Evolutionary conservation across 1,284 basidiomycete species (phyloP).

Genomic region (Melanopsichium pennsylvanicum): DNA sequence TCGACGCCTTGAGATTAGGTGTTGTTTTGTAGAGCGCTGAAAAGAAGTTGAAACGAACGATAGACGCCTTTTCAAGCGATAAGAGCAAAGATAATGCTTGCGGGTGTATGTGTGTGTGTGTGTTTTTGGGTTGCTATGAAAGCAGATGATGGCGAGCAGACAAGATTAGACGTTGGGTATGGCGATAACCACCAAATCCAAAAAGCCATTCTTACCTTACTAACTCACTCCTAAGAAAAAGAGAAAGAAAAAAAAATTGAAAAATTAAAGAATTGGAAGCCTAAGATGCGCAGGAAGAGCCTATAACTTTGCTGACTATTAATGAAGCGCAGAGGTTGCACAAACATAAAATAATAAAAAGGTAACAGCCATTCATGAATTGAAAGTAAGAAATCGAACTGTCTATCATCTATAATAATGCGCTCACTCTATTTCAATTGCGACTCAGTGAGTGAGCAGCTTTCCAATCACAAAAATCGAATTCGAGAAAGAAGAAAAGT

Average conservation of each 20-base stretch:
- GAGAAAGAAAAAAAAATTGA: constrained; percentile 4
- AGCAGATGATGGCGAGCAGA: constrained; percentile 39
- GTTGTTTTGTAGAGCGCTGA: constrained; percentile 21
- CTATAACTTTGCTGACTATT: no score
- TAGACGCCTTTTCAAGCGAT: constrained; percentile 30
- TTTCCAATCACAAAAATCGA: no score
- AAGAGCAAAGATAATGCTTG: constrained; percentile 4
- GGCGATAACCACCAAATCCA: constrained; percentile 17
- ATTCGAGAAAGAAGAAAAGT: neutral
- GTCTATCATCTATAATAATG: no score
- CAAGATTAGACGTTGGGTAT: constrained; percentile 13
- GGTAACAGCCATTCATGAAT: no score
- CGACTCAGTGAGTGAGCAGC: no score
- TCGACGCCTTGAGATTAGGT: constrained; percentile 48
- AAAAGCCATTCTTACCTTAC: neutral
- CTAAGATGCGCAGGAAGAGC: no score
- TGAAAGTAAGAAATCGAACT: no score
- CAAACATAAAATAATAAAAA: neutral
- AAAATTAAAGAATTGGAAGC: no score
- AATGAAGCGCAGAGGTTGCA: no score
- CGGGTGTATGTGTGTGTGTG: no score
- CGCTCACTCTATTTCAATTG: no score
- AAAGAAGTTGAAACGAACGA: constrained; percentile 39
- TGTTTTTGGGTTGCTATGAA: constrained; percentile 30
- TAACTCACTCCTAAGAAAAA: constrained; percentile 4